Base-by-base conservation (phyloP, 495 filamentous ascomycete genomes). In the Beverwykella pulmonaria region DNA sequence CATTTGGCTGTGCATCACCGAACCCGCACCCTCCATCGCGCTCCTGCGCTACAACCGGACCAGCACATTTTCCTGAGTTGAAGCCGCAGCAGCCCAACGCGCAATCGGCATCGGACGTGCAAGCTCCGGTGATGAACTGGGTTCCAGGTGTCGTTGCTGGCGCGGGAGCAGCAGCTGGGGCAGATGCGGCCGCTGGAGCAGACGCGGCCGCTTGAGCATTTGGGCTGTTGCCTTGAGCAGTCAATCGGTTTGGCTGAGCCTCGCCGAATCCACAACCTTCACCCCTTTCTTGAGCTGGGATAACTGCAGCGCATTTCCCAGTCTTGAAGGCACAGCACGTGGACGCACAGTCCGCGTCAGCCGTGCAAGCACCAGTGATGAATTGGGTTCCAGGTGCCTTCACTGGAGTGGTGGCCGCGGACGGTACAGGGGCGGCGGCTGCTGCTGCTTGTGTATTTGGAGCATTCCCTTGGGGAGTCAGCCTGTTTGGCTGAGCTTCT, bases 1-100 rank as follows among this genome's bases (percentile, higher is more conserved):
- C 57, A 23, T 67, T 67, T 12, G 65, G 53, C 25, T 19, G 69
- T 41, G 70, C 74, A 69, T 77, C 65, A 2, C 75, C 75, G 61
- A 75, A 75, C 0, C 75, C 75, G 59, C 75, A 77, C 23, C 75
- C 75, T 0, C 75, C 75, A 71, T 77, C 75, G n/a, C 75, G 39
- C 53, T 76, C 73, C 58, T 76, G 74, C 3, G 75, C 75, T 17
- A 77, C 50, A 50, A 77, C 61, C 0, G 75, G 34, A 5, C 75
- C 75, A 20, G 75, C 74, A 61, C 75, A 71, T 41, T 71, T 68
- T 34, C 73, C 73, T 34, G 54, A 39, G 27, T 71, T 70, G 55
- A 73, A 72, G 36, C 72, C 70, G 59, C 72, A 72, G 59, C 72
- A 73, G 17, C 58, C 62, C 29, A 39, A 19, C 25, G 62, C 72